Evolutionary conservation across 2,329 filamentous ascomycete genomes (phyloP), one percentile per base, ranked within the genome.

Genomic region (Purpureocillium takamizusanense): DNA sequence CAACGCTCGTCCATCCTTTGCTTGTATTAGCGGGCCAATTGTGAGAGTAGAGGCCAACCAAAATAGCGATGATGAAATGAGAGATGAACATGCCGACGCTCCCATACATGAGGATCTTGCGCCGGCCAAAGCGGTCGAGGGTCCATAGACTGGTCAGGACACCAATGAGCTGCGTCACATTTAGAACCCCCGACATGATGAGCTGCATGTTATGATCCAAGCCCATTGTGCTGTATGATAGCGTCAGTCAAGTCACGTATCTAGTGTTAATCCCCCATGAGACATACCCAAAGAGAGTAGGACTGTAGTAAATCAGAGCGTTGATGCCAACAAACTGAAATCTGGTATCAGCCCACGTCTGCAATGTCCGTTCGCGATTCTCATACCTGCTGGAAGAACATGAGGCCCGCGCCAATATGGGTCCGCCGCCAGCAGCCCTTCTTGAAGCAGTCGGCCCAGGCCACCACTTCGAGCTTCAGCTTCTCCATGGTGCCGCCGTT

Each of bases 311-410:
- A 49, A 76, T 68, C 29, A 73, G 62, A 1, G 63, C 63, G 39
- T 67, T 66, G 13, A 62, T 55, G 3, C 53, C 53, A 14, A 45
- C 43, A 21, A 53, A 51, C 38, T 54, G 13, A 14, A 32, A 15
- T 11, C 6, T n/a, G n/a, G n/a, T 25, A 9, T 36, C 15, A 36
- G 34, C 14, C 4, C 16, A 8, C 16, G 14, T 15, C 16, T 25
- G 21, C n/a, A n/a, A 25, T 25, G 18, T 28, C 8, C 9, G 18
- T 31, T 5, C 15, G 28, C 11, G 11, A 14, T 9, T 16, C 16
- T 10, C 31, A 57, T 33, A 72, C 70, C 44, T 74, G 72, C 40
- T 78, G 73, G 51, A 77, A 78, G 49, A 78, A 77, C 62, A 72
- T 70, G 12, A 78, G 49, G 1, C 65, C 61, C 7, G 68, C 54